Evolutionary conservation across 225 moss, liverwort and hornwort species (phyloP), one percentile per base, ranked within the genome.

Genomic region (Lunularia cruciata): DNA sequence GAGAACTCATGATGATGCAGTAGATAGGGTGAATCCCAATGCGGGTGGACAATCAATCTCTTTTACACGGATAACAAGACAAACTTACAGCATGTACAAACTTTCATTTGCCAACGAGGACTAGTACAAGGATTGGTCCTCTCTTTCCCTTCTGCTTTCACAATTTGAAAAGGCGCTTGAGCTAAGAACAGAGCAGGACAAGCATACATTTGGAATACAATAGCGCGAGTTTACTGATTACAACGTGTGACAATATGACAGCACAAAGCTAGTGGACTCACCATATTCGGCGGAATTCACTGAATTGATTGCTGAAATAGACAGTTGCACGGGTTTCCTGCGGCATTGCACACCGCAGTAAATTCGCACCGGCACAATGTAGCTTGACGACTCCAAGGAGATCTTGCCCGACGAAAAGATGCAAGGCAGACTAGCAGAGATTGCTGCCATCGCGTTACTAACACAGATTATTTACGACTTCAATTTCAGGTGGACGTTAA

Each of bases 361-460:
- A 27, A 30, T 23, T 4, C 18, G 27, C 19, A 30, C 13, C 5
- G 45, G 63, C 61, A 61, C 2, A 19, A 40, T 39, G 61, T 39
- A 38, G 60, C 61, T 61, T n/a, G 30, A 9, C 7, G 15, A 45
- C 15, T 64, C 30, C 30, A 45, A 15, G 42, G 16, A 14, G 39
- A 6, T 8, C 4, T 2, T 45, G 37, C 18, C 43, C 4, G 26
- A 19, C 3, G 46, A 12, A 46, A 46, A 15, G 30, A 46, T 30
- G 5, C 20, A 3, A 10, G 36, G 60, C n/a, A 15, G 36, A 14
- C 25, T 61, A 12, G 46, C 45, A 46, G 45, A 14, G 63, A 64
- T 15, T 30, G 46, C 18, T 64, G 63, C 63, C 63, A 64, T 64
- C 20, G 61, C 61, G n/a, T n/a, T n/a, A n/a, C n/a, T n/a, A n/a